A percentile compares a stretch with the other conserved stretches of the same genome.
Conservation (phyloP, 495 filamentous ascomycete genomes). For the Aspergillus olivimuriae region DNA sequence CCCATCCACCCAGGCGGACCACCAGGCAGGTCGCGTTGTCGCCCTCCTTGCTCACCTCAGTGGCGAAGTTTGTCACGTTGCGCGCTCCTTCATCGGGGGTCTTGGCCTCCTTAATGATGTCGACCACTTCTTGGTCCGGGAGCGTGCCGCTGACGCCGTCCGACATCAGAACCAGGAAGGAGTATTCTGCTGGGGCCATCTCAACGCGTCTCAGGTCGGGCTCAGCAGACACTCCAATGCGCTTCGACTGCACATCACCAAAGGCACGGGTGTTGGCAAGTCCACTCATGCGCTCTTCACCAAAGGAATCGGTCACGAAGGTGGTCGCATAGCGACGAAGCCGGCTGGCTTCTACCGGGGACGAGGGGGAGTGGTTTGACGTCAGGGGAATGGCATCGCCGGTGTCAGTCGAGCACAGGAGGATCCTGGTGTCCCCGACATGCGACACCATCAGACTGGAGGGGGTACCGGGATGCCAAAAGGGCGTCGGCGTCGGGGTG, state of each 20-base stretch:
- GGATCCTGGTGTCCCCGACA: slow-evolving; percentile 85
- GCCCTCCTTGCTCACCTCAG: slow-evolving; percentile 71
- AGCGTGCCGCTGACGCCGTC: slow-evolving; percentile 83
- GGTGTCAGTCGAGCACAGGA: slow-evolving; percentile 75
- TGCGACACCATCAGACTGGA: slow-evolving; percentile 83
- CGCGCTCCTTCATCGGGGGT: slow-evolving; percentile 81
- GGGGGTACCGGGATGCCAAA: slow-evolving; percentile 85
- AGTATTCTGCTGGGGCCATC: slow-evolving; percentile 71
- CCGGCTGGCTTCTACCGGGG: slow-evolving; percentile 72
- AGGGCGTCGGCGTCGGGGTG: slow-evolving; percentile 82
- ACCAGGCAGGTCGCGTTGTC: slow-evolving; percentile 97
- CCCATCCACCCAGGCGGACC: slow-evolving; percentile 89
- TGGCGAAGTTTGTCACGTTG: slow-evolving; percentile 78
- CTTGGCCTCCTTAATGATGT: slow-evolving; percentile 85
- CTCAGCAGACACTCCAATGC: slow-evolving; percentile 88
- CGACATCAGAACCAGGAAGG: slow-evolving; percentile 78
- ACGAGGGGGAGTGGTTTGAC: slow-evolving; percentile 82
- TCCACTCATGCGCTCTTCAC: slow-evolving; percentile 90
- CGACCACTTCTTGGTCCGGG: slow-evolving; percentile 88
- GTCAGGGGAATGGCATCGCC: slow-evolving; percentile 76
- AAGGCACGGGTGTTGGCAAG: slow-evolving; percentile 92
- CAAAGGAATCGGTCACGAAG: slow-evolving; percentile 92
- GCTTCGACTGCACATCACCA: slow-evolving; percentile 85
- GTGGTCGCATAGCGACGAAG: slow-evolving; percentile 79
- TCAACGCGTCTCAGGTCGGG: slow-evolving; percentile 75